phyloP scores from a whole-genome alignment of 2,329 filamentous ascomycete species.

The Ilyonectria sp. region DNA sequence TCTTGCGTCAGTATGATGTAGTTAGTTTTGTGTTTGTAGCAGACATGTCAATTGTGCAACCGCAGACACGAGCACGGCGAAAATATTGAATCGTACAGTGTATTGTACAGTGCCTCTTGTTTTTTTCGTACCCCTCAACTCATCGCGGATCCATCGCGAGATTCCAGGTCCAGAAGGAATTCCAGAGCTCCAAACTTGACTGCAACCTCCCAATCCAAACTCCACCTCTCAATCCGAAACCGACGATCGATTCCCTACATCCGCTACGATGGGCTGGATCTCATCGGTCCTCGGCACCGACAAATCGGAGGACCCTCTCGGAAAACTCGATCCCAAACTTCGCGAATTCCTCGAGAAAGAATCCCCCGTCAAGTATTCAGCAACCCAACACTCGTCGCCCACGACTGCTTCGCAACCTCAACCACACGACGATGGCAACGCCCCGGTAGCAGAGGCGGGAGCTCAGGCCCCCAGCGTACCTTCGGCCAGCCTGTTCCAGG shows the following conservation, averaged over 20 bases:
- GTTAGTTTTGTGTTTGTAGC: not conserved
- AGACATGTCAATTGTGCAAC: not conserved
- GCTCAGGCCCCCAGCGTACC: slow-evolving; percentile 57
- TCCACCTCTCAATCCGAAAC: not conserved
- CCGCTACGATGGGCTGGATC: slow-evolving; percentile 69
- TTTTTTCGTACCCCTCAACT: slow-evolving; percentile 37
- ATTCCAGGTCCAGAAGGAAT: slow-evolving; percentile 19
- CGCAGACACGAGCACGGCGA: not conserved
- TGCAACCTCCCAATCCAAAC: slow-evolving; percentile 12
- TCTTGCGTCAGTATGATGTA: slow-evolving; percentile 6
- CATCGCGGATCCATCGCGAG: slow-evolving; percentile 36
- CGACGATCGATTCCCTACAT: not conserved
- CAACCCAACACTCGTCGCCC: slow-evolving; percentile 45
- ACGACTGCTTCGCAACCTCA: slow-evolving; percentile 24
- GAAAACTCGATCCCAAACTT: slow-evolving; percentile 85
- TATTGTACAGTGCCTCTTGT: slow-evolving; percentile 29
- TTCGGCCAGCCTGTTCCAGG: slow-evolving; percentile 67
- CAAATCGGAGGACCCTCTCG: slow-evolving; percentile 70
- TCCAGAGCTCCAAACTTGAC: slow-evolving; percentile 23
- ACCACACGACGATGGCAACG: slow-evolving; percentile 24
- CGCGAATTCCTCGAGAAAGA: slow-evolving; percentile 89
- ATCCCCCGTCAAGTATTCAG: slow-evolving; percentile 79
- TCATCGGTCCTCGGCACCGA: slow-evolving; percentile 67
- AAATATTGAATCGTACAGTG: slow-evolving; percentile 9
- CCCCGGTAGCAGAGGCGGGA: slow-evolving; percentile 37